These are phyloP conservation scores for Macaranga tanarius DNA, from an alignment of 441 rosid species.

Conservation along the genomic window DNA sequence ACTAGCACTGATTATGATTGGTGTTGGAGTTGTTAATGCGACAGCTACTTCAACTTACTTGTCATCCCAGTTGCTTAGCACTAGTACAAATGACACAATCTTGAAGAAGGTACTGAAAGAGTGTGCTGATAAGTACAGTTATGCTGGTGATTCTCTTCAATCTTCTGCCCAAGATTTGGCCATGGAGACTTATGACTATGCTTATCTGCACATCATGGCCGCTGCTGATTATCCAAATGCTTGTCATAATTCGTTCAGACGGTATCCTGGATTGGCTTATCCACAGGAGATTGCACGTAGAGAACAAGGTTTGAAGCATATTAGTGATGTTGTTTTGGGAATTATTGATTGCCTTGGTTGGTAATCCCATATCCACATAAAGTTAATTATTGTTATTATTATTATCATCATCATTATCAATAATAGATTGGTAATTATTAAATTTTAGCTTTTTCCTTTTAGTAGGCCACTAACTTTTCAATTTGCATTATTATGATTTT, in stretches of 20 bases:
- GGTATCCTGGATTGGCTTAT: constrained; percentile 46
- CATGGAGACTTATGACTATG: constrained; percentile 59
- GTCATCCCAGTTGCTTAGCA: constrained; percentile 33
- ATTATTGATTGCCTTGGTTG: constrained; percentile 52
- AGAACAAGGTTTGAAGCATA: constrained; percentile 59
- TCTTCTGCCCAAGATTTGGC: constrained; percentile 46
- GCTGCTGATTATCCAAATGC: constrained; percentile 72
- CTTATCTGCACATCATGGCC: constrained; percentile 63
- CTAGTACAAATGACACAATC: constrained; percentile 26
- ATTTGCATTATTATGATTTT: neutral
- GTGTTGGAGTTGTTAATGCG: constrained; percentile 63
- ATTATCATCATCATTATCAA: neutral
- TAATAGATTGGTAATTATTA: neutral
- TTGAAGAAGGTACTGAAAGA: constrained; percentile 46
- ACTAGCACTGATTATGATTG: constrained; percentile 59
- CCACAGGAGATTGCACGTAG: constrained; percentile 57
- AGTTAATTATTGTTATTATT: neutral
- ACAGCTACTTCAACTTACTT: constrained; percentile 65
- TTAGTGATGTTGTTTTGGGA: constrained; percentile 67
- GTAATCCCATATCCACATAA: constrained; percentile 10
- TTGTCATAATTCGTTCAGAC: constrained; percentile 59
- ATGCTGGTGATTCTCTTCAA: constrained; percentile 57
- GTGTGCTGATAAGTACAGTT: constrained; percentile 68
- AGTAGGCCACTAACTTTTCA: neutral
- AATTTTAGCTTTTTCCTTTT: neutral